These are phyloP conservation scores for Friedmanniomyces endolithicus DNA, from an alignment of 495 filamentous ascomycete genomes.

Conservation along the genomic window DNA sequence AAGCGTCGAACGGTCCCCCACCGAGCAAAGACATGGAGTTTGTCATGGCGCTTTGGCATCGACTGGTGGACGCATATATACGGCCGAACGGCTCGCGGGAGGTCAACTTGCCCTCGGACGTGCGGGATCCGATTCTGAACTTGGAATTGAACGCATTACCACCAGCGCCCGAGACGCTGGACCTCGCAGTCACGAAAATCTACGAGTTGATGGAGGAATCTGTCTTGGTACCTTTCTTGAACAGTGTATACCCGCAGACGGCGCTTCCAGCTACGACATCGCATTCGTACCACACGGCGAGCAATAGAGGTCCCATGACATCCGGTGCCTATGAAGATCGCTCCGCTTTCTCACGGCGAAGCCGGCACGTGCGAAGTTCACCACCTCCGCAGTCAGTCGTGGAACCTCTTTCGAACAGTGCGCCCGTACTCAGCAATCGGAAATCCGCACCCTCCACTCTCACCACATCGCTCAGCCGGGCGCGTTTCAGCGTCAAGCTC, in stretches of 20 bases:
- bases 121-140: slow-evolving; percentile 66
- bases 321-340: slow-evolving; percentile 24
- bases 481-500: slow-evolving; percentile 19
- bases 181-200: slow-evolving; percentile 80
- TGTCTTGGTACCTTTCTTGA: slow-evolving; percentile 72
- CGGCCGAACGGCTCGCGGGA: slow-evolving; percentile 68
- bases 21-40: slow-evolving; percentile 52
- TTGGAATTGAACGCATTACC: slow-evolving; percentile 50
- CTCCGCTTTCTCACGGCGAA: slow-evolving; percentile 2
- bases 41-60: slow-evolving; percentile 59
- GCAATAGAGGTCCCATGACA: slow-evolving; percentile 17
- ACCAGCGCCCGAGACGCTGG: slow-evolving; percentile 64
- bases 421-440: slow-evolving; percentile 14
- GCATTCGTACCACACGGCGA: slow-evolving; percentile 14
- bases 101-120: slow-evolving; percentile 80
- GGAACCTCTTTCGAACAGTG: slow-evolving; percentile 9
- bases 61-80: slow-evolving; percentile 61
- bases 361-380: slow-evolving; percentile 15
- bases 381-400: slow-evolving; percentile 16
- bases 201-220: slow-evolving; percentile 97
- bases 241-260: slow-evolving; percentile 32
- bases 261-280: slow-evolving; percentile 16
- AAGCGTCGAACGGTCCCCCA: slow-evolving; percentile 32
- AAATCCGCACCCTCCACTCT: slow-evolving; percentile 27
- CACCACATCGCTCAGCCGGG: slow-evolving; percentile 20